These are phyloP conservation scores for Metschnikowia rubicola DNA, from an alignment of 805 yeast genomes.

Conservation along the genomic window DNA sequence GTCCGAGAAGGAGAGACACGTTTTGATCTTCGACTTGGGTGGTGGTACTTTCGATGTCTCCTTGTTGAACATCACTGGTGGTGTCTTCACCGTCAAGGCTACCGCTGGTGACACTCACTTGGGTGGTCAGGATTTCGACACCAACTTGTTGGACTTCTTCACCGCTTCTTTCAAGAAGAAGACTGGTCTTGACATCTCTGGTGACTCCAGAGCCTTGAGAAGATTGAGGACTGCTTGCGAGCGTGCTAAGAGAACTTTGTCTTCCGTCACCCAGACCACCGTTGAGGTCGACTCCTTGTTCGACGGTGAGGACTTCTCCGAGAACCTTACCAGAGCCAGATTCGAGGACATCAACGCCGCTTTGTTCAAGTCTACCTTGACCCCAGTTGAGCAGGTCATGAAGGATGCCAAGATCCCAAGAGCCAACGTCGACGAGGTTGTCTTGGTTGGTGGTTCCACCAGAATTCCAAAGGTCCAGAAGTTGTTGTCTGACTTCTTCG, in stretches of 20 bases:
- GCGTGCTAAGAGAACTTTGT: slow-evolving; percentile 95
- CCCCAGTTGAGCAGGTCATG: slow-evolving; percentile 93
- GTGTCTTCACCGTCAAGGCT: slow-evolving; percentile 95
- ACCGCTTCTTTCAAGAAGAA: slow-evolving; percentile 45
- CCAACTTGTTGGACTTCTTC: slow-evolving; percentile 48
- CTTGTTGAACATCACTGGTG: slow-evolving; percentile 85
- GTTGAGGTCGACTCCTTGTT: slow-evolving; percentile 93
- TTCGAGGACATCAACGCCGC: slow-evolving; percentile 95
- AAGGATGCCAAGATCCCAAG: slow-evolving; percentile 89
- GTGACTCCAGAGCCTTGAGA: slow-evolving; percentile 48
- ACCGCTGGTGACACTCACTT: slow-evolving; percentile 60
- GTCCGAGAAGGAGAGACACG: slow-evolving; percentile 55
- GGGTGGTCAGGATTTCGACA: slow-evolving; percentile 53
- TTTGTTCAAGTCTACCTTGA: slow-evolving; percentile 88
- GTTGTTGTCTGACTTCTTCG: slow-evolving; percentile 82
- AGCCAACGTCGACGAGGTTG: slow-evolving; percentile 89
- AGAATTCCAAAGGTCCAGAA: slow-evolving; percentile 98
- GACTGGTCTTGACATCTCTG: slow-evolving; percentile 45
- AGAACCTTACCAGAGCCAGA: slow-evolving; percentile 94
- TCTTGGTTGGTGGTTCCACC: slow-evolving; percentile 97
- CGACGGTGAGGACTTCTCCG: slow-evolving; percentile 94
- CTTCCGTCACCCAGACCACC: slow-evolving; percentile 92
- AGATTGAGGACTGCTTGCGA: slow-evolving; percentile 96
- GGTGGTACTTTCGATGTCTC: slow-evolving; percentile 99
- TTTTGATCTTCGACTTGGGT: slow-evolving; percentile 90